These are phyloP conservation scores for Spiromastix sp. DNA, from an alignment of 2,329 filamentous ascomycete species.

Conservation along the genomic window DNA sequence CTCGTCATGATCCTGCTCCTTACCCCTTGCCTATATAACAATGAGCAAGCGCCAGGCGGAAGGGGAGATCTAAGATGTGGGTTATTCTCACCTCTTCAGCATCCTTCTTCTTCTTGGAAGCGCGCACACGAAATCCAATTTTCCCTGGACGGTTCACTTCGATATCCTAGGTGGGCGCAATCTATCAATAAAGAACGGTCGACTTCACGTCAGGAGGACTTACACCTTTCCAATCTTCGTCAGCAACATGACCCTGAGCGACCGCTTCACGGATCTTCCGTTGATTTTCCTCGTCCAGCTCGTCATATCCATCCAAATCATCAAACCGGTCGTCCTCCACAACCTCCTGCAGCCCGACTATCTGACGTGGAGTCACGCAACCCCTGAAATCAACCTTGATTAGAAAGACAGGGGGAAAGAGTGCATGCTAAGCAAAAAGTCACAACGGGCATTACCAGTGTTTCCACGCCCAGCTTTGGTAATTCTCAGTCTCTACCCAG, in stretches of 20 bases:
- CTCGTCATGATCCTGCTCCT: constrained; percentile 6
- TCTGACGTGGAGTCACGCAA: constrained; percentile 68
- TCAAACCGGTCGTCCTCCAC: constrained; percentile 47
- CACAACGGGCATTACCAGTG: constrained; percentile 59
- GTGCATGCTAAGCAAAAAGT: neutral
- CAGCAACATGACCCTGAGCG: constrained; percentile 66
- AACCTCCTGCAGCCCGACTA: constrained; percentile 53
- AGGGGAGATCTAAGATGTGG: no score
- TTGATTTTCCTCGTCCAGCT: constrained; percentile 57
- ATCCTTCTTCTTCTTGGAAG: constrained; percentile 21
- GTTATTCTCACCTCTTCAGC: constrained; percentile 6
- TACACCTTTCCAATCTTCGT: constrained; percentile 84
- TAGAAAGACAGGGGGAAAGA: constrained; percentile 3
- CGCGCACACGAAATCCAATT: constrained; percentile 48
- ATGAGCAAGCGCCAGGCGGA: no score
- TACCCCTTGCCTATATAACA: neutral
- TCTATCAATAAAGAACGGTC: neutral
- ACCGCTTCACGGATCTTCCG: constrained; percentile 65
- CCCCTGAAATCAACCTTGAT: constrained; percentile 49
- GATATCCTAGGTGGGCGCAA: constrained; percentile 49
- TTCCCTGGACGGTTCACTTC: constrained; percentile 62
- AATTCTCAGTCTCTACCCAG: constrained; percentile 53
- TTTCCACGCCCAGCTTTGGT: constrained; percentile 63
- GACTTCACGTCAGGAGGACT: constrained; percentile 25
- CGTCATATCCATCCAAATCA: constrained; percentile 70